These are phyloP conservation scores for Ceratobasidium sp. DNA, from an alignment of 1,284 basidiomycete genomes.

Conservation along the genomic window DNA sequence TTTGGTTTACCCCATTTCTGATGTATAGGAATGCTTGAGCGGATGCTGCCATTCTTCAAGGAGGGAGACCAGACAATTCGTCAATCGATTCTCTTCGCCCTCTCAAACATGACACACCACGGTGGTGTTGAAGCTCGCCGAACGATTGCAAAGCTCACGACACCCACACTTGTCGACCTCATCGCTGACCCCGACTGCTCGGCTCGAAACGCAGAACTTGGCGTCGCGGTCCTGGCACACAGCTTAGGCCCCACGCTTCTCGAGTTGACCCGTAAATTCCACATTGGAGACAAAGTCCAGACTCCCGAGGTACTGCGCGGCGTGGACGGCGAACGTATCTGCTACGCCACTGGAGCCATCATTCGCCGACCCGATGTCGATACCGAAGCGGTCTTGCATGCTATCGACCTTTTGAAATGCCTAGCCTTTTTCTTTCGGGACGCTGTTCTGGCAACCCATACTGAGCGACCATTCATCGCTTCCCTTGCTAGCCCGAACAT, in stretches of 20 bases:
- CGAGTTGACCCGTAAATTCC: neutral
- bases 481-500: conserved; percentile 29
- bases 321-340: conserved; percentile 5
- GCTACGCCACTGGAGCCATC: conserved; percentile 12
- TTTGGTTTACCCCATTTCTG: neutral
- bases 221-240: conserved; percentile 21
- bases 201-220: conserved; percentile 29
- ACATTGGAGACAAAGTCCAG: neutral
- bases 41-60: conserved; percentile 24
- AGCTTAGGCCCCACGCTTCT: neutral
- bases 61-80: conserved; percentile 14
- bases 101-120: conserved; percentile 37
- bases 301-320: neutral
- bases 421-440: conserved; percentile 24
- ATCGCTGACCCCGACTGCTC: conserved; percentile 23
- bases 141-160: conserved; percentile 22
- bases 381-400: conserved; percentile 15
- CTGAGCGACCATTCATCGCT: conserved; percentile 15
- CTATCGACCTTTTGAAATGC: neutral
- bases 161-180: conserved; percentile 18
- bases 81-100: conserved; percentile 29
- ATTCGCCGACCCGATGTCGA: conserved; percentile 36
- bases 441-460: conserved; percentile 9
- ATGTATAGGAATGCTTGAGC: conserved; percentile 28
- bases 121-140: conserved; percentile 29